Evolutionary conservation across 257 asterid species (phyloP).

Genomic region (Primulina tabacum): DNA sequence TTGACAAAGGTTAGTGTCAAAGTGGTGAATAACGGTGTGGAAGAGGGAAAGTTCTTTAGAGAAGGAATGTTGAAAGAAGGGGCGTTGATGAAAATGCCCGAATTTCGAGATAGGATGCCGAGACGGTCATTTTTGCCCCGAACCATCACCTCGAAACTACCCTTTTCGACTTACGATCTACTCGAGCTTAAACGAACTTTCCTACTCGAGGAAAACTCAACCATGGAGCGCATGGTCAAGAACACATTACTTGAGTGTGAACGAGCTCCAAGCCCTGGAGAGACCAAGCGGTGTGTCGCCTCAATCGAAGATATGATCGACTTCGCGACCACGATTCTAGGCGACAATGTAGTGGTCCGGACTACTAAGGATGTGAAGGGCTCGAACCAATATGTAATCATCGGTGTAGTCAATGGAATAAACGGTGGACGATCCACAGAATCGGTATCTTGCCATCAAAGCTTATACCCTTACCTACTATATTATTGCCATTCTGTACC

Average conservation of each 20-base stretch:
- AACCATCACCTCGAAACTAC: slow-evolving; percentile 46
- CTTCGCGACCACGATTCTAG: slow-evolving; percentile 48
- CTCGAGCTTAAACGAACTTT: slow-evolving; percentile 41
- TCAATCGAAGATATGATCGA: slow-evolving; percentile 81
- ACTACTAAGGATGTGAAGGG: slow-evolving; percentile 58
- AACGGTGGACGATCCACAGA: slow-evolving; percentile 64
- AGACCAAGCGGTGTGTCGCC: slow-evolving; percentile 65
- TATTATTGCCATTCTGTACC: slow-evolving; percentile 91
- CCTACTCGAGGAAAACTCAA: slow-evolving; percentile 33
- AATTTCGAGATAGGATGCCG: slow-evolving; percentile 73
- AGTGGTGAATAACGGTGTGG: slow-evolving; percentile 40
- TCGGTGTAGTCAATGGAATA: slow-evolving; percentile 54
- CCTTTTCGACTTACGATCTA: slow-evolving; percentile 38
- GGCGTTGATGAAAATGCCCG: slow-evolving; percentile 59
- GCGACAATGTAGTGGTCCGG: slow-evolving; percentile 47
- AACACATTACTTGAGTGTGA: slow-evolving; percentile 63
- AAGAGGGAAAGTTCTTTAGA: slow-evolving; percentile 76
- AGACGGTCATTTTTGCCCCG: slow-evolving; percentile 81
- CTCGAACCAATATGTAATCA: slow-evolving; percentile 41
- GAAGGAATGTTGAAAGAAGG: slow-evolving; percentile 63
- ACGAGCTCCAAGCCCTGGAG: slow-evolving; percentile 57
- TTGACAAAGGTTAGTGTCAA: slow-evolving; percentile 21
- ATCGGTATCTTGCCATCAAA: slow-evolving; percentile 91
- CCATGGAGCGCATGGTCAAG: slow-evolving; percentile 42
- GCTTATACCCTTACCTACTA: slow-evolving; percentile 68